phyloP scores from a whole-genome alignment of 208 protist species.

The Leishmania mexicana region DNA sequence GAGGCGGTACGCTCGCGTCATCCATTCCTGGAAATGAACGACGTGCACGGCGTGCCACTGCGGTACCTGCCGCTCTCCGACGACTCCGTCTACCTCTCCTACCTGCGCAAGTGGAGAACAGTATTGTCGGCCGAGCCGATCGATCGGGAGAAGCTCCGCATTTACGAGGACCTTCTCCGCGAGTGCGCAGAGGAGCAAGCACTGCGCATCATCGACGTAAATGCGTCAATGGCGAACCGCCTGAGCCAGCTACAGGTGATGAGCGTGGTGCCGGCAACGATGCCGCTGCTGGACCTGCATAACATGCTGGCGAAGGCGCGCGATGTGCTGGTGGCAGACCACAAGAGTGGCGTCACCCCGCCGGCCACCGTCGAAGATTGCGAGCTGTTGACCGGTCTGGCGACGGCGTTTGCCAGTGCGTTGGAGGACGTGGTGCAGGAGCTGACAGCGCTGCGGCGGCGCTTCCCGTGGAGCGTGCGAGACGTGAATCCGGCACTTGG shows the following conservation, averaged over 20 bases:
- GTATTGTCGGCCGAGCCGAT: constrained; percentile 43
- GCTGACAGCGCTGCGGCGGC: constrained; percentile 28
- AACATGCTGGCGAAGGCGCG: constrained; percentile 13
- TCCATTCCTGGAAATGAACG: constrained; percentile 71
- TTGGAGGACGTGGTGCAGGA: constrained; percentile 17
- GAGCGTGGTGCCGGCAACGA: constrained; percentile 6
- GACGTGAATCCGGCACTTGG: constrained; percentile 54
- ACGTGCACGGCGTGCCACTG: constrained; percentile 57
- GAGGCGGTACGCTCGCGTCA: constrained; percentile 66
- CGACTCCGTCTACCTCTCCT: constrained; percentile 36
- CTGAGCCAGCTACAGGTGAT: constrained; percentile 15
- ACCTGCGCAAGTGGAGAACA: constrained; percentile 46
- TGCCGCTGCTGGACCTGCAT: constrained; percentile 24
- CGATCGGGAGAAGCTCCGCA: constrained; percentile 56
- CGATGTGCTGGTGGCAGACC: constrained; percentile 18
- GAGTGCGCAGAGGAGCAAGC: constrained; percentile 50
- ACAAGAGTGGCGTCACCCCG: constrained; percentile 3
- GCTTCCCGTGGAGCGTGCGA: constrained; percentile 47
- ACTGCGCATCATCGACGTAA: constrained; percentile 20
- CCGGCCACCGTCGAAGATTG: constrained; percentile 10
- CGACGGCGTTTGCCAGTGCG: not conserved
- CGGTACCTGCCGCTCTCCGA: constrained; percentile 41
- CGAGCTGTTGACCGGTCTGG: constrained; percentile 1
- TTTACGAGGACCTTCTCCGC: constrained; percentile 68
- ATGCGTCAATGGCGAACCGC: constrained; percentile 16